These are phyloP conservation scores for Paecilomyces dactylethromorphus DNA, from an alignment of 2,329 filamentous ascomycete species.

Conservation along the genomic window DNA sequence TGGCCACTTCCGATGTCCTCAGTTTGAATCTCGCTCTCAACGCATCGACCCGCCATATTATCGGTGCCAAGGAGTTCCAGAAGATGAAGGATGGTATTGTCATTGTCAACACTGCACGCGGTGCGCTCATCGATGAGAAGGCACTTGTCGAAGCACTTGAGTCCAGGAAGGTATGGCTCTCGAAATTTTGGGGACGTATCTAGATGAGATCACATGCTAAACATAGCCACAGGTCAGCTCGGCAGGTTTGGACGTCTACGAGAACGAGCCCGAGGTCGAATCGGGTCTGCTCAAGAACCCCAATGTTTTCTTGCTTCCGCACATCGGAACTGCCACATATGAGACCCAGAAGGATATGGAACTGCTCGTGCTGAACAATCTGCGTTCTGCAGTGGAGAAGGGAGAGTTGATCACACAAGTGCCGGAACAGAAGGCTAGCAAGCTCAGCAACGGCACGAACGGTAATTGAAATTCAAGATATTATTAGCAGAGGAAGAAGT, in stretches of 20 bases:
- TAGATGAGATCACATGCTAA: not conserved
- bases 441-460: not conserved
- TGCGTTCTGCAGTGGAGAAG: constrained; percentile 51
- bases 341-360: constrained; percentile 60
- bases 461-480: not conserved
- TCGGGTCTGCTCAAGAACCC: constrained; percentile 40
- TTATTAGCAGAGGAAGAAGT: not conserved
- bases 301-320: constrained; percentile 49
- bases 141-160: constrained; percentile 39
- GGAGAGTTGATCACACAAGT: constrained; percentile 55
- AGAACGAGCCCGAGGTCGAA: constrained; percentile 42
- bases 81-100: constrained; percentile 41
- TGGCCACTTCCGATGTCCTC: constrained; percentile 41
- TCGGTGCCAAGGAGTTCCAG: constrained; percentile 37
- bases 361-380: constrained; percentile 51
- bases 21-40: constrained; percentile 42
- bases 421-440: constrained; percentile 49
- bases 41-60: constrained; percentile 40
- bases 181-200: not conserved
- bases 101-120: constrained; percentile 40
- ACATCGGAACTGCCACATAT: constrained; percentile 54
- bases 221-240: constrained; percentile 27
- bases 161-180: constrained; percentile 33
- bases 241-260: constrained; percentile 42
- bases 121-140: constrained; percentile 41